A percentile compares a stretch with the other conserved stretches of the same genome.
phyloP scores from a whole-genome alignment of 2,329 filamentous ascomycete genomes.

The Fusarium sp. region DNA sequence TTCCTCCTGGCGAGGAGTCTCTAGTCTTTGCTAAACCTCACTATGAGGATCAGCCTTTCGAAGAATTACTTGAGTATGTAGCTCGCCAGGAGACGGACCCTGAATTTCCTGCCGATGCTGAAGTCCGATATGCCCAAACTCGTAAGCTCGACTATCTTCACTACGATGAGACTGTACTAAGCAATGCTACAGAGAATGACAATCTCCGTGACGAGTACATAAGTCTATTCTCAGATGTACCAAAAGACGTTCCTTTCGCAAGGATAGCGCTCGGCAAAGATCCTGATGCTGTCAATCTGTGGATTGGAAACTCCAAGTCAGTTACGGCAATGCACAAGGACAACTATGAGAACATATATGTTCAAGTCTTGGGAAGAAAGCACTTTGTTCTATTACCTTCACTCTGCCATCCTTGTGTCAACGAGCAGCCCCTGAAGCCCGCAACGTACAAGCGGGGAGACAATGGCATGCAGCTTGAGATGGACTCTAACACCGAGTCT shows the following conservation, averaged over 20 bases:
- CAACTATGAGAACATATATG: conserved; percentile 88
- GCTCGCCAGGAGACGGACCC: conserved; percentile 64
- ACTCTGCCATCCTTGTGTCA: conserved; percentile 74
- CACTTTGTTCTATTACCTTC: conserved; percentile 82
- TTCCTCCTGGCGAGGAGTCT: conserved; percentile 44
- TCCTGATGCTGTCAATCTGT: conserved; percentile 84
- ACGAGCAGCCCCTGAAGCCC: conserved; percentile 68
- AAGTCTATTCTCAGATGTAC: conserved; percentile 71
- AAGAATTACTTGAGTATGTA: conserved; percentile 71
- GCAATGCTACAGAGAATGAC: conserved; percentile 73
- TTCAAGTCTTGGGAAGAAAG: conserved; percentile 78
- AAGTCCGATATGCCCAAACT: conserved; percentile 80
- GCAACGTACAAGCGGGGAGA: conserved; percentile 68
- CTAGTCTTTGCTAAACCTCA: conserved; percentile 77
- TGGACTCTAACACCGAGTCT: conserved; percentile 51
- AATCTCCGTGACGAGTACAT: conserved; percentile 81
- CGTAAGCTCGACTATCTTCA: conserved; percentile 59
- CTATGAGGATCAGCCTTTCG: conserved; percentile 73
- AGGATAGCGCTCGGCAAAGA: conserved; percentile 73
- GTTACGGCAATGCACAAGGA: conserved; percentile 82
- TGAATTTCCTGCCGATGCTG: conserved; percentile 49
- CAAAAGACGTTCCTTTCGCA: conserved; percentile 75
- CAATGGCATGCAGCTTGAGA: conserved; percentile 47
- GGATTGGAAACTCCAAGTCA: conserved; percentile 80
- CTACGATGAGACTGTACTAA: neutral